Conservation (phyloP, 345 rosid species). For the Eucalyptus pauciflora region DNA sequence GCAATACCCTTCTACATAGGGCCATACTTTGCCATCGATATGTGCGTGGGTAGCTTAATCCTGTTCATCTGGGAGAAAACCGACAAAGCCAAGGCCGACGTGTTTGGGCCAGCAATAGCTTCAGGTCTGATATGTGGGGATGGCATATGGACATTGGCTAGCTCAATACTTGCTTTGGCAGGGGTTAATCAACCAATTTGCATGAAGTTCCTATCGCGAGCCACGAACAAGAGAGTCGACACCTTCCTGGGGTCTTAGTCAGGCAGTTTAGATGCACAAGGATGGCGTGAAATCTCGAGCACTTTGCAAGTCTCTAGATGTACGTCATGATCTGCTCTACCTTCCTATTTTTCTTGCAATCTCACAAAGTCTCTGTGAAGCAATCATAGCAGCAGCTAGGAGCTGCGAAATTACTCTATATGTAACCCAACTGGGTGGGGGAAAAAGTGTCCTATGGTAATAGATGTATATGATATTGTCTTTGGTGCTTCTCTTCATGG, state of each 20-base stretch:
- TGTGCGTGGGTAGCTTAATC: conserved; percentile 27
- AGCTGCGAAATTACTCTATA: background rate
- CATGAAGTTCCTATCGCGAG: background rate
- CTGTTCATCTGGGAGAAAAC: conserved; percentile 14
- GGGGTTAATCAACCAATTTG: background rate
- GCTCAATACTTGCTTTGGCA: conserved; percentile 15
- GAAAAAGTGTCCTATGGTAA: background rate
- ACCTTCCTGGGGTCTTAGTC: background rate
- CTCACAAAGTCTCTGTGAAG: background rate
- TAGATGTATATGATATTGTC: background rate
- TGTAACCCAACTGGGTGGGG: background rate
- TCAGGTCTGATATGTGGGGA: conserved; percentile 36
- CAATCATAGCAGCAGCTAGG: background rate
- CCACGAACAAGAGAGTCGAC: accelerated
- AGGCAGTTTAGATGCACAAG: background rate
- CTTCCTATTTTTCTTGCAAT: background rate
- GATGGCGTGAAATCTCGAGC: background rate
- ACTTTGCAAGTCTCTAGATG: background rate
- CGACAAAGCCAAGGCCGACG: conserved; percentile 7
- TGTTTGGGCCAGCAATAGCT: conserved; percentile 14
- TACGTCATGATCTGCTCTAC: background rate
- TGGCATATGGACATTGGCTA: conserved; percentile 16
- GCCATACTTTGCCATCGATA: conserved; percentile 27
- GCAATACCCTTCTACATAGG: conserved; percentile 28
- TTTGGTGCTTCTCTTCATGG: background rate